Base-by-base conservation (phyloP, 164 flowering plant genomes). In the Litsea cubeba region DNA sequence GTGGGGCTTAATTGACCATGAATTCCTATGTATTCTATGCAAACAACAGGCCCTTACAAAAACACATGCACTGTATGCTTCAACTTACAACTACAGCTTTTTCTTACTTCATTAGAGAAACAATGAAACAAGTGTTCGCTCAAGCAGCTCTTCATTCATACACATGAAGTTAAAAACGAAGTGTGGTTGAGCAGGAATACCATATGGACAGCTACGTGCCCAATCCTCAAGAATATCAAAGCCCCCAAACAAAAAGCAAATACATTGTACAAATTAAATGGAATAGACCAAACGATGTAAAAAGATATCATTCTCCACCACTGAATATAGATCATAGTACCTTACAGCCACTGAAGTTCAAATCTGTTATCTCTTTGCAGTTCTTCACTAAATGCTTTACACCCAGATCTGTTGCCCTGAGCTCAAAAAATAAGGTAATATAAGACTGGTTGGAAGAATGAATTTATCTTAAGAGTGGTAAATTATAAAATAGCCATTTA, bases 321-420 rank as follows among this genome's bases (percentile, higher is more conserved):
- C 17, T 17, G 62, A 49, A 26, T 62, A 75, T 40, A 22, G 35
- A 75, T 68, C 50, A 72, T 23, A 62, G 71, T 89, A 94, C 98
- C 97, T 92, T 92, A 81, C 97, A 92, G 68, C 98, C 97, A 82
- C 98, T 94, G 73, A 92, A 81, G 85, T 94, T 94, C 83, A 94
- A 78, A 77, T 91, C 85, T 75, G 81, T 76, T 50, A 92, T 71
- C 64, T 80, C 76, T 73, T 78, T 86, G 87, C 98, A 91, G 79
- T 90, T 90, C 73, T 81, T 81, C 79, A 87, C 90, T 72, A 92
- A 65, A 78, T 89, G 84, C 77, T 80, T 71, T 65, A 91, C 72
- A 60, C 92, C 85, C 12, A 73, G 17, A 82, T 94, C 97, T 25
- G 98, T 86, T n/a, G 88, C 84, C 88, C 98, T 94, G 85, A 50